Evolutionary conservation across 2,329 filamentous ascomycete species (phyloP).

Genomic region (Torrubiellomyces zombiae): DNA sequence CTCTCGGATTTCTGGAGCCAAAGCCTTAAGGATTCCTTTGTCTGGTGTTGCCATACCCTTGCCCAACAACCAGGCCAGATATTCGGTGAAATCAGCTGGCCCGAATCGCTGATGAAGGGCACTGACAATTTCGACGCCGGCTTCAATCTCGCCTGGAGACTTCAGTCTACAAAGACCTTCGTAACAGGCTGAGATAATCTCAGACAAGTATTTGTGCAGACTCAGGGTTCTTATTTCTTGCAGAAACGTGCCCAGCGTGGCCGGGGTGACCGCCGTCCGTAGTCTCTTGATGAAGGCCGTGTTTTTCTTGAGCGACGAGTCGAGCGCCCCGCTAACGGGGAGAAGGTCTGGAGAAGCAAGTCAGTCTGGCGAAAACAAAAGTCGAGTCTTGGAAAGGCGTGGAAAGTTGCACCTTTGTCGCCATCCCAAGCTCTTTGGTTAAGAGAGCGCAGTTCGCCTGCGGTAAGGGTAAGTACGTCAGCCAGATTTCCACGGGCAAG

Average conservation of each 20-base stretch:
- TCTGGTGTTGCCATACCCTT: slow-evolving; percentile 85
- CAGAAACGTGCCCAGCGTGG: slow-evolving; percentile 68
- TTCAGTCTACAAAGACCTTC: slow-evolving; percentile 89
- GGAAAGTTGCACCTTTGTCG: slow-evolving; percentile 51
- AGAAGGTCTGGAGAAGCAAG: slow-evolving; percentile 47
- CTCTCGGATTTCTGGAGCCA: slow-evolving; percentile 70
- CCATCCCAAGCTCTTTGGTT: slow-evolving; percentile 82
- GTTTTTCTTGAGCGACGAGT: slow-evolving; percentile 95
- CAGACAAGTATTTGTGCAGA: slow-evolving; percentile 89
- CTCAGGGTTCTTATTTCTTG: slow-evolving; percentile 83
- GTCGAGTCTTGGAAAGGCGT: slow-evolving; percentile 8
- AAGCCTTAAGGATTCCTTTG: slow-evolving; percentile 61
- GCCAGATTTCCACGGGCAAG: slow-evolving; percentile 2
- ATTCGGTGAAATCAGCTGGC: slow-evolving; percentile 74
- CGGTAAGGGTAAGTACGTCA: slow-evolving; percentile 5
- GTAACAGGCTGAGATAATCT: slow-evolving; percentile 90
- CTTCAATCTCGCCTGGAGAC: slow-evolving; percentile 76
- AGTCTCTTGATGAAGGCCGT: slow-evolving; percentile 95
- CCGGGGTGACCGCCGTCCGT: slow-evolving; percentile 69
- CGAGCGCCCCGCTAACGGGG: slow-evolving; percentile 59
- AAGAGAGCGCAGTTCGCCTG: slow-evolving; percentile 79
- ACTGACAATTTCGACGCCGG: slow-evolving; percentile 82
- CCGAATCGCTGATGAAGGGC: slow-evolving; percentile 94
- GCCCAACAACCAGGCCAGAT: slow-evolving; percentile 81
- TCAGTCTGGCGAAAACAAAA: slow-evolving; percentile 1